Evolutionary conservation across 2,329 filamentous ascomycete genomes (phyloP), one percentile per base, ranked within the genome.

Genomic region (Dothidotthia symphoricarpi): DNA sequence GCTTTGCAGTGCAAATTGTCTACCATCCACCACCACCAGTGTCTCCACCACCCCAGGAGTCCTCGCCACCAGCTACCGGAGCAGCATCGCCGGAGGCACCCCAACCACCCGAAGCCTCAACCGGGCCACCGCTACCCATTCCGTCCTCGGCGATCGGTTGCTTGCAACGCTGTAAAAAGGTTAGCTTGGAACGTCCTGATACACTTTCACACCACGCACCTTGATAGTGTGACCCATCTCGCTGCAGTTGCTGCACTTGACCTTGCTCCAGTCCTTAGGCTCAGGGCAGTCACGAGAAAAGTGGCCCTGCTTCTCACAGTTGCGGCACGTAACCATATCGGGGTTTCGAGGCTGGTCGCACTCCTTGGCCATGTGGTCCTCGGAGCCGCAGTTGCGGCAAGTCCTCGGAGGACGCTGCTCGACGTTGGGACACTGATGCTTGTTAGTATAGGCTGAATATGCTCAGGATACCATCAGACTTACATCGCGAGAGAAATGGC

Each of bases 291-390:
- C 76, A 15, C 70, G 71, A 36, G 72, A 68, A 34, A 76, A 74
- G 46, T 86, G 82, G 6, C 81, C 82, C 34, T 77, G 75, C 46
- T 80, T 64, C 15, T 83, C 81, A 57, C 83, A 86, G 66, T 85
- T 86, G 55, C 75, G 72, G 65, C 75, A 78, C 41, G 58, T 63
- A 2, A 62, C 45, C 66, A 74, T 61, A 22, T 51, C 57, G 9
- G 57, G 68, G 40, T 67, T 66, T 8, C 48, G 51, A 8, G 64
- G 64, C 45, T 67, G 56, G 28, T 61, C 54, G 22, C 64, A 68
- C 28, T 67, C 65, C 45, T 60, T 66, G 5, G 57, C 53, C 3
- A 67, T 59, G 32, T 68, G 65, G 10, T 64, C 65, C 16, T 59
- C 56, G 2, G 61, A 63, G 16, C 54, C 59, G 39, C 64, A 68